Conservation (phyloP, 2,329 filamentous ascomycete species). For the Colletotrichum sp. region DNA sequence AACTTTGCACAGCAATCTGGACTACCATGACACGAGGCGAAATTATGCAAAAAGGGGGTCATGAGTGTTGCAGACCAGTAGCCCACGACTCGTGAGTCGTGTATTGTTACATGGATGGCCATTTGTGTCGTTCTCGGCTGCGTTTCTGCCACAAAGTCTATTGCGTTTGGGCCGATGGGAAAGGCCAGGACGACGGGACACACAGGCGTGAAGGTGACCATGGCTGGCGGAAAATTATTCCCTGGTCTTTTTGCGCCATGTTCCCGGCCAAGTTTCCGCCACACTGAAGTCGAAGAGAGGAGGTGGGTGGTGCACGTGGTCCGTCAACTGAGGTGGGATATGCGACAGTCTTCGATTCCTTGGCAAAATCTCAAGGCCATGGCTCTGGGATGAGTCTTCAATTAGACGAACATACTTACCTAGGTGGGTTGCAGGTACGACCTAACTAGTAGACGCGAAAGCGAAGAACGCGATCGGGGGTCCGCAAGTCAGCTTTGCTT, state of each 20-base stretch:
- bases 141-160: slow-evolving; percentile 1
- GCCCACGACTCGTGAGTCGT: background rate
- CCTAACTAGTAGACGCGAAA: background rate
- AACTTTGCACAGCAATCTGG: background rate
- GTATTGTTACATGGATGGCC: background rate
- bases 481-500: background rate
- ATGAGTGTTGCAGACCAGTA: background rate
- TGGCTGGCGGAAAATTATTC: background rate
- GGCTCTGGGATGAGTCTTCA: background rate
- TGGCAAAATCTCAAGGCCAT: background rate
- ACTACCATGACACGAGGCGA: background rate
- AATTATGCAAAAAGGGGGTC: background rate
- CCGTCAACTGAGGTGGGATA: background rate
- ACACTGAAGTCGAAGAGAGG: background rate
- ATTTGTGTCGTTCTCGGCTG: background rate
- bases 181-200: background rate
- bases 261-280: background rate
- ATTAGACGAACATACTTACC: background rate
- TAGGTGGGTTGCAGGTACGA: background rate
- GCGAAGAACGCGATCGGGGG: background rate
- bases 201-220: background rate
- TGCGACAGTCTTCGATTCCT: background rate
- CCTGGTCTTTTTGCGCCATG: background rate
- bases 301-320: background rate
- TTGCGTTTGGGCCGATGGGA: background rate